Conservation (phyloP, 2,329 filamentous ascomycete species). For the Pseudonectria buxi region DNA sequence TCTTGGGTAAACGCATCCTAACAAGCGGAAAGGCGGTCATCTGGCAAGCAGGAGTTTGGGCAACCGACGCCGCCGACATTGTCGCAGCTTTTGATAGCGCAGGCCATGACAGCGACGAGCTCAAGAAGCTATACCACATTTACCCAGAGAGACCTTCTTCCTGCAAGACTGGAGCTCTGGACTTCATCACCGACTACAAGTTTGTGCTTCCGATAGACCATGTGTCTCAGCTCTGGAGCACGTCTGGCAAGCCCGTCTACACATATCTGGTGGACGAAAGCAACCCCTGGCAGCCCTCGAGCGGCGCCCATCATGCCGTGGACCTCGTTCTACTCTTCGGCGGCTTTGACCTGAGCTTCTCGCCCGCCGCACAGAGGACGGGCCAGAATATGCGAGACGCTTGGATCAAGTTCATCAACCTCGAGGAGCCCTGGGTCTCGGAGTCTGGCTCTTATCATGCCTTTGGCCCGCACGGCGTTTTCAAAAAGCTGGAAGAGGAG, state of each 20-base stretch:
- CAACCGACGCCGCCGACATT: slow-evolving; percentile 26
- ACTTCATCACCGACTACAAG: slow-evolving; percentile 28
- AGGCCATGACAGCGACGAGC: slow-evolving; percentile 18
- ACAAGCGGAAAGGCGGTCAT: slow-evolving; percentile 30
- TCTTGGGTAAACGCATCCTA: background rate
- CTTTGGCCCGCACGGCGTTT: slow-evolving; percentile 33
- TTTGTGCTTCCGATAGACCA: slow-evolving; percentile 23
- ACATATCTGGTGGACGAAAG: slow-evolving; percentile 37
- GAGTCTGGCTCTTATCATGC: slow-evolving; percentile 9
- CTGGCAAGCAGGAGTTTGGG: slow-evolving; percentile 37
- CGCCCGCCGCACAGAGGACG: slow-evolving; percentile 25
- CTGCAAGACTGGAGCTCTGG: slow-evolving; percentile 33
- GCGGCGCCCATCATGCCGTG: slow-evolving; percentile 39
- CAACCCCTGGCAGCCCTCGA: slow-evolving; percentile 41
- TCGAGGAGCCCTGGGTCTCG: slow-evolving; percentile 28
- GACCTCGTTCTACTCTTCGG: slow-evolving; percentile 40
- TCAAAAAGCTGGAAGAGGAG: slow-evolving; percentile 23
- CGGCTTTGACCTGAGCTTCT: slow-evolving; percentile 30
- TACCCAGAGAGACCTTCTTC: slow-evolving; percentile 31
- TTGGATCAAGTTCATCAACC: slow-evolving; percentile 34
- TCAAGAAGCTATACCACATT: slow-evolving; percentile 36
- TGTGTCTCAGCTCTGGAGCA: slow-evolving; percentile 9
- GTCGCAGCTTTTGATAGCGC: slow-evolving; percentile 26
- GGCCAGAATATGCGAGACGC: slow-evolving; percentile 31
- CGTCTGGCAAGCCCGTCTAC: slow-evolving; percentile 24